Conservation (phyloP, 2,329 filamentous ascomycete species). For the Pestalotiopsis sp. region DNA sequence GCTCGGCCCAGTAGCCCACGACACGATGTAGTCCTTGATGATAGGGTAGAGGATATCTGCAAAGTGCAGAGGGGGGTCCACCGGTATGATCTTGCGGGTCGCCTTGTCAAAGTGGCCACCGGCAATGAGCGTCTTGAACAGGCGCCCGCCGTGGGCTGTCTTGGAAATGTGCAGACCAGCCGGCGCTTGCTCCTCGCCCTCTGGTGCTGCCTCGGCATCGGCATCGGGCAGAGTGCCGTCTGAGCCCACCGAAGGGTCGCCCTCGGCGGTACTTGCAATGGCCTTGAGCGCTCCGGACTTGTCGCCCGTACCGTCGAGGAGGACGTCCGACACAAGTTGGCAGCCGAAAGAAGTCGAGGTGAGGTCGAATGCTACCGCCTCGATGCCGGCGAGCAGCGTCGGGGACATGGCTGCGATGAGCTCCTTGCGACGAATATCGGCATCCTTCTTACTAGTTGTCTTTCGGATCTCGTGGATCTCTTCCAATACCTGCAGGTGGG, state of each 20-base stretch:
- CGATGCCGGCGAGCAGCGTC: slow-evolving; percentile 74
- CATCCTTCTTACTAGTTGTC: slow-evolving; percentile 90
- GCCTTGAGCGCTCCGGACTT: slow-evolving; percentile 76
- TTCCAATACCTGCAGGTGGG: slow-evolving; percentile 70
- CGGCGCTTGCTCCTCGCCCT: slow-evolving; percentile 31
- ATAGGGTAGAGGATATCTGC: slow-evolving; percentile 78
- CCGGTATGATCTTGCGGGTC: slow-evolving; percentile 69
- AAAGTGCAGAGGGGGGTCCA: slow-evolving; percentile 80
- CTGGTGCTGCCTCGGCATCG: slow-evolving; percentile 36
- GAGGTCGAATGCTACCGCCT: slow-evolving; percentile 67
- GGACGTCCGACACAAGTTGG: slow-evolving; percentile 81
- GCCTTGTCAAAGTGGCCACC: slow-evolving; percentile 84
- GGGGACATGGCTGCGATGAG: slow-evolving; percentile 75
- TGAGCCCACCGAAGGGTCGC: slow-evolving; percentile 47
- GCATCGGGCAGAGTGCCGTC: slow-evolving; percentile 37
- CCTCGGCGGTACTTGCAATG: slow-evolving; percentile 64
- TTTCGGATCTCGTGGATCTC: slow-evolving; percentile 80
- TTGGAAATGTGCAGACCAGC: slow-evolving; percentile 59
- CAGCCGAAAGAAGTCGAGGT: slow-evolving; percentile 79
- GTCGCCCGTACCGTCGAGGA: slow-evolving; percentile 76
- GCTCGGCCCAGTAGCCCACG: slow-evolving; percentile 85
- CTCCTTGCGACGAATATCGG: slow-evolving; percentile 74
- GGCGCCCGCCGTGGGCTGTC: slow-evolving; percentile 69
- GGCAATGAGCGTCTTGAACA: slow-evolving; percentile 89
- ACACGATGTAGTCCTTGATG: slow-evolving; percentile 73